Evolutionary conservation across 2,329 filamentous ascomycete genomes (phyloP), one percentile per base, ranked within the genome.

Genomic region (Diaporthe citriasiana): DNA sequence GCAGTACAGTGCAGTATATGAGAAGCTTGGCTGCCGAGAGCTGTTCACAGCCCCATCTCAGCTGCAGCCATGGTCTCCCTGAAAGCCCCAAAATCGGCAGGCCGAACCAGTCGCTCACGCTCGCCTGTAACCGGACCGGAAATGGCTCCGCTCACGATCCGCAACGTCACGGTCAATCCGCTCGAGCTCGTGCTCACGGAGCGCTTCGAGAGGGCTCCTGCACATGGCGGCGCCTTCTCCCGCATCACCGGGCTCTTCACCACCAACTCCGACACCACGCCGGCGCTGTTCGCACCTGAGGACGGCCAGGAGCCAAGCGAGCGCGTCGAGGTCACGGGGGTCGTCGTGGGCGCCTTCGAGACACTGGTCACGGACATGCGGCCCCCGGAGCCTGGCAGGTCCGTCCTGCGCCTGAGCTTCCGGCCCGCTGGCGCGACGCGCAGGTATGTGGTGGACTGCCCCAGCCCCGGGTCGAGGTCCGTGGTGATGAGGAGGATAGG

Each of bases 321-420:
- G 59, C 87, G 87, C 17, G 86, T 92, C 75, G 89, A 93, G 77
- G 85, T 94, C 59, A 87, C 89, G 3, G 76, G 50, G 13, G 83
- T 97, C 42, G 83, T 83, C 35, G 82, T 97, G 73, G 88, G 89
- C 8, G 90, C 94, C 7, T 98, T 97, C 82, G 86, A 89, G 76
- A 90, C 90, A 12, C 86, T 88, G 75, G 85, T 84, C 51, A 93
- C 93, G 0, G 88, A 92, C 35, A 87, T 96, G 79, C 86, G 87
- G 76, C 81, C 89, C 6, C 87, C 89, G 53, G 88, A 92, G 69
- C 85, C 88, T 40, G 82, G 83, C 17, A 89, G 88, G 69, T 93
- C 96, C 79, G 88, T 93, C 17, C 80, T 97, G 63, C 93, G 94
- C 45, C 85, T 98, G 73, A 94, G 91, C 1, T 93, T 98, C 79